Conservation (phyloP, 306 rosid genomes). For the Boehmeria nivea region DNA sequence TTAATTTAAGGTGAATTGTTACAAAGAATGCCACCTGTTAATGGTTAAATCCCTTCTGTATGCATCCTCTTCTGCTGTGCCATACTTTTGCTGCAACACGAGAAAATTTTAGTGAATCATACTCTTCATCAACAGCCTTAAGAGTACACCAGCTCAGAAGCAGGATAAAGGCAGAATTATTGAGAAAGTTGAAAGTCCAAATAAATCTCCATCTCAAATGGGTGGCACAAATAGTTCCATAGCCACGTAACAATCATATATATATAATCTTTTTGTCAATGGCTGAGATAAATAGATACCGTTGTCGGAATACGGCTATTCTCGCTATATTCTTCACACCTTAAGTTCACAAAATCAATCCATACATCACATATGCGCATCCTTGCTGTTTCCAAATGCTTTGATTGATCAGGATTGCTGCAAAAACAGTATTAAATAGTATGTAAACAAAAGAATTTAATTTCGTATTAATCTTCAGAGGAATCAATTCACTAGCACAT, state of each 20-base stretch:
- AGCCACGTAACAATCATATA: neutral
- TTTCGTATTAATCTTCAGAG: neutral
- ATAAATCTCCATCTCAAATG: too few species aligned
- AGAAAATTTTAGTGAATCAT: neutral
- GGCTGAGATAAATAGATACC: constrained; percentile 32
- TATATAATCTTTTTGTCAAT: neutral
- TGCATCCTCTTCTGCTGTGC: constrained; percentile 91
- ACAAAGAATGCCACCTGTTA: constrained; percentile 55
- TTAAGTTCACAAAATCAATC: constrained; percentile 91
- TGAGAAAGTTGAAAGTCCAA: too few species aligned
- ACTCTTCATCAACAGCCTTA: too few species aligned
- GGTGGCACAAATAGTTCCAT: too few species aligned
- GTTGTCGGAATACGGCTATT: constrained; percentile 85
- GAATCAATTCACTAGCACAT: too few species aligned
- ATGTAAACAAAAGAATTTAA: neutral
- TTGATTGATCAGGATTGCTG: constrained; percentile 97
- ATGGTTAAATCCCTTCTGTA: constrained; percentile 94
- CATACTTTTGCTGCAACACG: constrained; percentile 68
- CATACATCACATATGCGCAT: constrained; percentile 78
- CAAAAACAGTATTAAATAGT: constrained; percentile 14
- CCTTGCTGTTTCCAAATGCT: constrained; percentile 95
- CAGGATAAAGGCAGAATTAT: too few species aligned
- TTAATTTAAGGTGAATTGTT: neutral
- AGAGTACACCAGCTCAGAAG: too few species aligned
- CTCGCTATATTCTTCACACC: constrained; percentile 83